Base-by-base conservation (phyloP, 164 flowering plant species). In the Annona cherimola region DNA sequence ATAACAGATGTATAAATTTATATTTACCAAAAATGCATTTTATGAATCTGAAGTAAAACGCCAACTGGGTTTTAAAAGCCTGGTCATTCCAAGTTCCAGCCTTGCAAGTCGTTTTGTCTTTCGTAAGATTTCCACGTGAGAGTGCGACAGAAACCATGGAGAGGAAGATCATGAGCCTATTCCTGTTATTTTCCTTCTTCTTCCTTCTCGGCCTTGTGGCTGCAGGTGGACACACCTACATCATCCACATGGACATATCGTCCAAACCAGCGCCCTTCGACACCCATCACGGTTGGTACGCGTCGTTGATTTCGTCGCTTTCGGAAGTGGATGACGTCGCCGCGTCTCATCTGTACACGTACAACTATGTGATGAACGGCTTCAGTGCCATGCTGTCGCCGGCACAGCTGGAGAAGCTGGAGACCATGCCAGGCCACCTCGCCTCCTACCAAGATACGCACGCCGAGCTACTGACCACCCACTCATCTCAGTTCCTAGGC, bases 401-500 rank as follows among this genome's bases (percentile, higher is more conserved):
- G 63, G 1, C 45, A 0, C 91, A 90, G 76, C 55, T 81, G 18
- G 70, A 70, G 19, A 57, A 50, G 5, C 19, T 92, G 74, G 63
- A 71, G 50, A 78, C 45, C 59, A 72, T 81, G 73, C 81, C 68
- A 7, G 86, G 85, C 69, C 96, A 90, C 19, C 62, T 92, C 5
- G 86, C 94, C 0, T 54, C 88, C 42, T 81, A 86, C 59, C 91
- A 84, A 0, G 97, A 92, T 69, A 69, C 76, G 55, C 46, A 44
- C 57, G 76, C 83, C 41, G 82, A 84, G 35, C 4, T 87, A 18
- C 96, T 88, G 5, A 92, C 97, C 0, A 92, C 97, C 61, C 86
- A 89, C 68, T 89, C 95, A 0, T 85, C 86, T 82, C 86, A 86
- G 81, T 92, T 92, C 83, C 75, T 92, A 66, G 93, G 95, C 59